A percentile compares a stretch with the other conserved stretches of the same genome.
These are phyloP conservation scores for Lichtheimia ramosa DNA, from an alignment of 371 early-diverging fungal genomes.

Conservation along the genomic window DNA sequence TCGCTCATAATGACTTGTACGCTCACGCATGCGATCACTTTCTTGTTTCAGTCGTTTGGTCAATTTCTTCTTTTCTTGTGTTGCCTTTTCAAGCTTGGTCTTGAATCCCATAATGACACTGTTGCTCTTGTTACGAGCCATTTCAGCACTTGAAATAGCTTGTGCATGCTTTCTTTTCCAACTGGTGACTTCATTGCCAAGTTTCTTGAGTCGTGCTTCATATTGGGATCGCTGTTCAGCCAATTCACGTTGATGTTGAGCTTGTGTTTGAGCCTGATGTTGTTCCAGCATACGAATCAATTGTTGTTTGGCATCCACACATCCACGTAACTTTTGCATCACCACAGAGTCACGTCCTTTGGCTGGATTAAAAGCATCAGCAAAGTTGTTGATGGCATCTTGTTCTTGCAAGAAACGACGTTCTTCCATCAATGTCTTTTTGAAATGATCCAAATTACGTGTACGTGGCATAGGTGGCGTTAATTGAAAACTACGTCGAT, in stretches of 20 bases:
- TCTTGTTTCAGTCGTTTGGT: constrained; percentile 76
- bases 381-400: neutral
- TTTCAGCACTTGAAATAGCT: constrained; percentile 43
- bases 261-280: neutral
- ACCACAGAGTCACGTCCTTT: constrained; percentile 8
- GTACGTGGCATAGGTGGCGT: neutral
- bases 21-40: constrained; percentile 60
- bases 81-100: constrained; percentile 50
- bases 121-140: constrained; percentile 45
- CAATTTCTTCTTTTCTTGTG: constrained; percentile 72
- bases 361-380: neutral
- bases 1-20: constrained; percentile 57
- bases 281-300: constrained; percentile 48
- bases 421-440: neutral
- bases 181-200: constrained; percentile 61
- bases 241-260: constrained; percentile 25
- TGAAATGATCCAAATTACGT: neutral
- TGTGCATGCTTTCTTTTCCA: constrained; percentile 57
- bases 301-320: constrained; percentile 35
- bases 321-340: constrained; percentile 7
- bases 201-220: constrained; percentile 65
- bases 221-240: constrained; percentile 36
- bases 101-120: constrained; percentile 44
- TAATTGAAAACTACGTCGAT: neutral
- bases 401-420: neutral